These are phyloP conservation scores for Helicosporidium sp. DNA, from an alignment of 139 green algal genomes.

Conservation along the genomic window DNA sequence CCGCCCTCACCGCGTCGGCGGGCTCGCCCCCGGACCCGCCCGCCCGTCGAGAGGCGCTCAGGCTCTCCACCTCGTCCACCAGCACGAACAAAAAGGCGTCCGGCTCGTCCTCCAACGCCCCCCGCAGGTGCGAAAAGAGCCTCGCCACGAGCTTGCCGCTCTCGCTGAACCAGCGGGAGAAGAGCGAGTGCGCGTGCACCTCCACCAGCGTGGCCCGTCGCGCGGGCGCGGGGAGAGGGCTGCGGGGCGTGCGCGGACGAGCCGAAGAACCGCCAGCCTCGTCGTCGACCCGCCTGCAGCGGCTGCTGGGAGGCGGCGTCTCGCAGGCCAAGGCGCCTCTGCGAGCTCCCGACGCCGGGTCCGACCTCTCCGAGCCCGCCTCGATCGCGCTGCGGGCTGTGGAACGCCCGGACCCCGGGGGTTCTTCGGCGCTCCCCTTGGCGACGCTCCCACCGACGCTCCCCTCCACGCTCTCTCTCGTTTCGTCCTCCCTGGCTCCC, in stretches of 20 bases:
- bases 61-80: conserved; percentile 76
- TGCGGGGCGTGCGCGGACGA: not conserved
- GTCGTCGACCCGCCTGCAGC: conserved; percentile 36
- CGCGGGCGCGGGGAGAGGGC: no score
- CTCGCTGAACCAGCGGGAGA: conserved; percentile 88
- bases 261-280: no score
- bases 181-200: conserved; percentile 90
- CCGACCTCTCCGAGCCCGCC: no score
- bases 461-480: no score
- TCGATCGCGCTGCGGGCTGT: no score
- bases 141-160: conserved; percentile 38
- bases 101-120: conserved; percentile 69
- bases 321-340: not conserved
- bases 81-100: conserved; percentile 83
- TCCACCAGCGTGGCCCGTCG: conserved; percentile 61
- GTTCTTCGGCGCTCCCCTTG: no score
- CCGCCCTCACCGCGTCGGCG: conserved; percentile 71
- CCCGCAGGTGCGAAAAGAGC: conserved; percentile 66
- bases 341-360: no score
- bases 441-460: no score
- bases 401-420: no score
- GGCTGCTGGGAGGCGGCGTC: not conserved
- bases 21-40: no score
- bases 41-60: conserved; percentile 65
- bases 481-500: no score